A percentile compares a stretch with the other conserved stretches of the same genome.
These are phyloP conservation scores for Lactarius akahatsu DNA, from an alignment of 768 basidiomycete genomes.

Conservation along the genomic window DNA sequence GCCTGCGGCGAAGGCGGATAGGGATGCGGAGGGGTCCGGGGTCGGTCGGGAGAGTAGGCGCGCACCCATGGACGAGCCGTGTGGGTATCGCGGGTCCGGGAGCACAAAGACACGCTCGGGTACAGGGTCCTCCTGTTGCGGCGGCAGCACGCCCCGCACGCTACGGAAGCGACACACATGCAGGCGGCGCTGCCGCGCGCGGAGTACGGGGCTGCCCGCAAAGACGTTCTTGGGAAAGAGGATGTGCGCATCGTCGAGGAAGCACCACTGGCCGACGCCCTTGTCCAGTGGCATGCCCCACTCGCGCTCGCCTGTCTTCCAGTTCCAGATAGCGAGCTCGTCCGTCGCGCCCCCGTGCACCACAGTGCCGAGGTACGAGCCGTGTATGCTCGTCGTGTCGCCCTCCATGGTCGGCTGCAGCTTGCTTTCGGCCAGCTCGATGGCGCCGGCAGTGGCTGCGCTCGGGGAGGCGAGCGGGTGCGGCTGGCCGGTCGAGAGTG, in stretches of 20 bases:
- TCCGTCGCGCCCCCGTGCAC: not conserved
- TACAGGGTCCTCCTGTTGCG: not conserved
- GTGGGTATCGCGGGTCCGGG: conserved; percentile 5
- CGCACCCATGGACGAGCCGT: not conserved
- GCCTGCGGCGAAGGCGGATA: not conserved
- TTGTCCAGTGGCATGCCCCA: conserved; percentile 7
- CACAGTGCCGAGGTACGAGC: conserved; percentile 2
- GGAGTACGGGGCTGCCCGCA: not conserved
- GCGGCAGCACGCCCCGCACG: not conserved
- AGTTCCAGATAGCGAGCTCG: conserved; percentile 14
- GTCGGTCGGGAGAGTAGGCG: conserved; percentile 5
- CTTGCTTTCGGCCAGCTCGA: not conserved
- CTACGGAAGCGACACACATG: not conserved
- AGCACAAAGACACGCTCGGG: conserved; percentile 2
- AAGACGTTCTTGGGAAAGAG: conserved; percentile 12
- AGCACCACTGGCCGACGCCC: conserved; percentile 12
- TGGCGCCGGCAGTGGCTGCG: not conserved
- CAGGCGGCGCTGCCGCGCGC: conserved; percentile 4
- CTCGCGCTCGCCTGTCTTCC: conserved; percentile 6
- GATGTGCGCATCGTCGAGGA: conserved; percentile 15
- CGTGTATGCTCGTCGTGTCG: conserved; percentile 9
- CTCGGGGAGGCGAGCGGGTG: conserved; percentile 2
- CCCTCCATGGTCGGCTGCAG: not conserved
- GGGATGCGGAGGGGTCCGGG: not conserved
- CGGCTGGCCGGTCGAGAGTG: not conserved